Evolutionary conservation across 768 basidiomycete genomes (phyloP).

Genomic region (Rhodotorula babjevae): DNA sequence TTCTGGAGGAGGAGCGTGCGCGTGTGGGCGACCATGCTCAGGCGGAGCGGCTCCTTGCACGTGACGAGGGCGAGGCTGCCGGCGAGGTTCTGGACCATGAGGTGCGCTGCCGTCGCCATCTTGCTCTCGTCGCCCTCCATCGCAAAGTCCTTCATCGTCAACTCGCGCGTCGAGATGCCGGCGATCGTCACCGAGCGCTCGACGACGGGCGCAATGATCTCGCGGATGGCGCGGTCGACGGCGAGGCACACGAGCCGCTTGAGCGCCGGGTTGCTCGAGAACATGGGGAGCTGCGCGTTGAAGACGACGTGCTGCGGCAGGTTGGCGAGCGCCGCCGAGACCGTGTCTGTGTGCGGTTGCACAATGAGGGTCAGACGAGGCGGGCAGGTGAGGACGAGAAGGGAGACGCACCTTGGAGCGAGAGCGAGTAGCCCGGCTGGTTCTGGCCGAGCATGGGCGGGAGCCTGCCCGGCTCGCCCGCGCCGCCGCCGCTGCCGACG

Average conservation of each 20-base stretch:
- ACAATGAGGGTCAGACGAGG: background rate
- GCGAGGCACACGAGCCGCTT: conserved; percentile 86
- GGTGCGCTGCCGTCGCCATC: conserved; percentile 80
- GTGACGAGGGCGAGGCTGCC: conserved; percentile 94
- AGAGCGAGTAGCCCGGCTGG: conserved; percentile 44
- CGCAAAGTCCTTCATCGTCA: conserved; percentile 92
- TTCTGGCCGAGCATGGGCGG: conserved; percentile 36
- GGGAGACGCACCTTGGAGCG: conserved; percentile 27
- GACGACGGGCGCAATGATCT: conserved; percentile 96
- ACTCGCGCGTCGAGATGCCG: conserved; percentile 90
- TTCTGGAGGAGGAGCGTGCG: conserved; percentile 76
- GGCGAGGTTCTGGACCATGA: conserved; percentile 95
- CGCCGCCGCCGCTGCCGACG: background rate
- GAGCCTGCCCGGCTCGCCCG: conserved; percentile 20
- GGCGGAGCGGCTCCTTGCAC: conserved; percentile 92
- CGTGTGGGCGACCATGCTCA: conserved; percentile 81
- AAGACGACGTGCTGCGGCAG: conserved; percentile 71
- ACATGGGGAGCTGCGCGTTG: conserved; percentile 66
- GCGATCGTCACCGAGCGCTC: conserved; percentile 98
- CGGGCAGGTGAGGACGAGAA: background rate
- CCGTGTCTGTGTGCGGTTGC: conserved; percentile 31
- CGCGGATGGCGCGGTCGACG: conserved; percentile 88
- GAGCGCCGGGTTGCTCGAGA: conserved; percentile 68
- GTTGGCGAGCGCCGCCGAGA: conserved; percentile 59
- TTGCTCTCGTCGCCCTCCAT: conserved; percentile 87